Conservation (phyloP, 2,329 filamentous ascomycete genomes). For the Arthrobotrys sphaeroides region DNA sequence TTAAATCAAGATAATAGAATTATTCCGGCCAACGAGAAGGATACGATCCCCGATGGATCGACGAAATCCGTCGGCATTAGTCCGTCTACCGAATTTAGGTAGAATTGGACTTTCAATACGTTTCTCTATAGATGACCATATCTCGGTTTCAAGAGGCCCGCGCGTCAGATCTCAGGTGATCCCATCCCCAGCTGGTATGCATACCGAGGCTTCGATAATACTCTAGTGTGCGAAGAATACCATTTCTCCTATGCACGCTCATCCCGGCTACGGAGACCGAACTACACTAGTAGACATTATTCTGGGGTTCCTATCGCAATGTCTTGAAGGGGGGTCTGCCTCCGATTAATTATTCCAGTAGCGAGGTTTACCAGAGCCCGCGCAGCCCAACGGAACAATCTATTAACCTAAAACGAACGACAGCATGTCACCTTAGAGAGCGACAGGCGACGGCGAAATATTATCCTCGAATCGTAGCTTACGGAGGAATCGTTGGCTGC, state of each 20-base stretch:
- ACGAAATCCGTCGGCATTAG: not conserved
- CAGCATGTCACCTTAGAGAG: not conserved
- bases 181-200: no score
- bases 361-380: not conserved
- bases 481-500: conserved; percentile 32
- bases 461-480: conserved; percentile 37
- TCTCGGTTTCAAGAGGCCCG: no score
- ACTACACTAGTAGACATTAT: not conserved
- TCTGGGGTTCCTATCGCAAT: not conserved
- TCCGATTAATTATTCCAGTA: conserved; percentile 29
- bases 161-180: not conserved
- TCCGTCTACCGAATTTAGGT: not conserved
- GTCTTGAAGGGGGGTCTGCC: not conserved
- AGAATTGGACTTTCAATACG: no score
- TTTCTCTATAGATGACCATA: no score
- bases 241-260: no score
- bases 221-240: no score
- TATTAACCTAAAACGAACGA: conserved; percentile 12
- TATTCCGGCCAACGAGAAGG: not conserved
- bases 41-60: no score
- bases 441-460: conserved; percentile 33
- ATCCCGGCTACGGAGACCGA: no score
- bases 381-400: not conserved
- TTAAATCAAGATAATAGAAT: not conserved
- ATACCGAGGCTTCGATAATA: no score